Conservation (phyloP, 208 protist genomes). For the Crithidia bombi region DNA sequence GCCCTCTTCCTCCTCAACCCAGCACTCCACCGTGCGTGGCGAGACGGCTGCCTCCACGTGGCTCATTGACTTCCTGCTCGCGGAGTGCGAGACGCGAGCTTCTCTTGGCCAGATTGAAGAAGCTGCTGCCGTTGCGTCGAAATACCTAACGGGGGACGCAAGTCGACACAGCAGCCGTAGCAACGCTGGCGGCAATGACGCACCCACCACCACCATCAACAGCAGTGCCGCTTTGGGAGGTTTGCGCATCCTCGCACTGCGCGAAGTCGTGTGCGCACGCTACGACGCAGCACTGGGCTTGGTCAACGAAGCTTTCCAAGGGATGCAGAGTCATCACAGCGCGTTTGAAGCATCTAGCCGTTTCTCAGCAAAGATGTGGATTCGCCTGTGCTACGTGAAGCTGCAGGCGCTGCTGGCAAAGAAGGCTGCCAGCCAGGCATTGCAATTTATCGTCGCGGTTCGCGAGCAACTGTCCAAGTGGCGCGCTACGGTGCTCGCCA, state of each 20-base stretch:
- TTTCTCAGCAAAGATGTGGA: conserved; percentile 11
- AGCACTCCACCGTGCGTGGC: neutral
- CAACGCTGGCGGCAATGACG: too few relatives aligned
- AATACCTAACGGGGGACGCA: too few relatives aligned
- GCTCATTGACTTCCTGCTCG: conserved; percentile 45
- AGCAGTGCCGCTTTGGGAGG: conserved; percentile 6
- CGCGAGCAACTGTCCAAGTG: conserved; percentile 19
- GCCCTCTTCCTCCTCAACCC: too few relatives aligned
- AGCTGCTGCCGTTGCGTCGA: conserved; percentile 32
- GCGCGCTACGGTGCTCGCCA: neutral
- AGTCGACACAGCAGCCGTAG: too few relatives aligned
- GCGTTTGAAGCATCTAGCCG: conserved; percentile 4
- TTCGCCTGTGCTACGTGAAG: conserved; percentile 20
- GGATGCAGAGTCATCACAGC: conserved; percentile 19
- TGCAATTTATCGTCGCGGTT: conserved; percentile 18
- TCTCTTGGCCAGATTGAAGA: conserved; percentile 48
- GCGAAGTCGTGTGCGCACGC: conserved; percentile 19
- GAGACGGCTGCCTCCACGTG: conserved; percentile 10
- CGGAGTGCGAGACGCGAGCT: conserved; percentile 49
- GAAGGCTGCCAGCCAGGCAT: conserved; percentile 1
- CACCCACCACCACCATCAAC: too few relatives aligned
- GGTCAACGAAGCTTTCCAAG: conserved; percentile 6
- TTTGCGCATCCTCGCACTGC: conserved; percentile 14
- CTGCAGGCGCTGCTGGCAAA: conserved; percentile 7
- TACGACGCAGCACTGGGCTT: conserved; percentile 21